Base-by-base conservation (phyloP, 73 alveolate species). In the Tetrahymena borealis region DNA sequence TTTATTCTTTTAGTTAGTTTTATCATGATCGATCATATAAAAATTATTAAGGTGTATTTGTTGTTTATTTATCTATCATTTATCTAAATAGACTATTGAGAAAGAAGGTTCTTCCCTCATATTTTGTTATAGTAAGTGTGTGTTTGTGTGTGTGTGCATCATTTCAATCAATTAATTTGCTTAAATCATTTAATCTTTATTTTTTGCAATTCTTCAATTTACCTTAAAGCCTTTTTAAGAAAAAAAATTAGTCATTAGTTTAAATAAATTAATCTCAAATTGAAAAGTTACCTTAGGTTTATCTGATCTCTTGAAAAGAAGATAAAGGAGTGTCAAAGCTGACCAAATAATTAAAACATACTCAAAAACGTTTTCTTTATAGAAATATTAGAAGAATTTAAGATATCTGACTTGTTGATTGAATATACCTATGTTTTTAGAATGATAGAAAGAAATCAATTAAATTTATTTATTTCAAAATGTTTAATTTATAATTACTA, bases 301-400 rank as follows among this genome's bases (percentile, higher is more conserved):
- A 10, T 95, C 96, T 8, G 91, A 79, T 85, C 91, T 93, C 42
- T 92, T 95, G 35, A 92, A 60, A 32, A 90, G 91, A 60, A 95
- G 90, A 78, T 95, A 95, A 7, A 93, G 39, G 39, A 95, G 41
- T 11, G 97, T 91, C 60, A 95, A 91, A 11, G 39, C 95, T 31
- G 97, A 95, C 99, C 98, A 95, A 24, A 94, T 95, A 0, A 97
- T 28, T 37, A 97, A 90, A 24, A 94, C 36, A 42, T 91, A 94
- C 78, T 94, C 96, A 96, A 97, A 97, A 7, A 97, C 97, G 90
- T 96, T 95, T 77, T 96, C 78, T 36, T 92, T 90, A 91, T 93
- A 96, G 85, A 97, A 97, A 90, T 94, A 97, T 33, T 90, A 85
- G 93, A 92, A 97, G 97, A 97, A 97, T 38, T 94, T 90, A 94